Conservation (phyloP, 2,329 filamentous ascomycete species). For the Ophiosphaerella korrae region DNA sequence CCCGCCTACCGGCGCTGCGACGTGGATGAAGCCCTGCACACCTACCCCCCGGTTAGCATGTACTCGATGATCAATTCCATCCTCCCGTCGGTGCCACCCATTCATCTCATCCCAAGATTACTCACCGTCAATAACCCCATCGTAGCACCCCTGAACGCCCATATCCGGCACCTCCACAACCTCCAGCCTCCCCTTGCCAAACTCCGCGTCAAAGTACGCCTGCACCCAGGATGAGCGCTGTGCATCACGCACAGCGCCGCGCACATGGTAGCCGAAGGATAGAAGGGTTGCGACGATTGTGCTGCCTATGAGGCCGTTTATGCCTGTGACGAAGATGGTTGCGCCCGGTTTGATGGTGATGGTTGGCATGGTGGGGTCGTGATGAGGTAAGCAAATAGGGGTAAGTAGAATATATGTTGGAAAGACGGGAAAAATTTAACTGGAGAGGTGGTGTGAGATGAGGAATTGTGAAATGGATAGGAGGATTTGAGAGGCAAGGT, state of each 20-base stretch:
- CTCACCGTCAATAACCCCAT: slow-evolving; percentile 35
- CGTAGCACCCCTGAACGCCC: slow-evolving; percentile 29
- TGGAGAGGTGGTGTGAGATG: neutral
- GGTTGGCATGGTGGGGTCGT: slow-evolving; percentile 20
- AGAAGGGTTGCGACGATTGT: slow-evolving; percentile 41
- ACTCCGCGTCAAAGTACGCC: slow-evolving; percentile 33
- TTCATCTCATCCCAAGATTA: too few relatives aligned
- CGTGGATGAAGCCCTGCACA: slow-evolving; percentile 52
- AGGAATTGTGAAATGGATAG: neutral
- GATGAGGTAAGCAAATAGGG: slow-evolving; percentile 17
- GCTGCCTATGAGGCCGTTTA: slow-evolving; percentile 43
- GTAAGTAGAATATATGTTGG: slow-evolving; percentile 1
- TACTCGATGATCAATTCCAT: too few relatives aligned
- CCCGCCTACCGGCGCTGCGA: slow-evolving; percentile 51
- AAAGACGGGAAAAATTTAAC: slow-evolving; percentile 1
- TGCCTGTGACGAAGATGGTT: slow-evolving; percentile 43
- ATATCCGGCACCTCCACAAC: slow-evolving; percentile 39
- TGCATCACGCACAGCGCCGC: slow-evolving; percentile 39
- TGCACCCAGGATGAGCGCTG: slow-evolving; percentile 37
- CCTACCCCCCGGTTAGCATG: slow-evolving; percentile 3
- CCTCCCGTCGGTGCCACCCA: too few relatives aligned
- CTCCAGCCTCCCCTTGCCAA: slow-evolving; percentile 32
- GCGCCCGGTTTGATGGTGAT: slow-evolving; percentile 28
- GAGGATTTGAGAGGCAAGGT: neutral
- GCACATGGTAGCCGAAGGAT: slow-evolving; percentile 40